Conservation (phyloP, 768 basidiomycete genomes). For the Tylopilus sp. region DNA sequence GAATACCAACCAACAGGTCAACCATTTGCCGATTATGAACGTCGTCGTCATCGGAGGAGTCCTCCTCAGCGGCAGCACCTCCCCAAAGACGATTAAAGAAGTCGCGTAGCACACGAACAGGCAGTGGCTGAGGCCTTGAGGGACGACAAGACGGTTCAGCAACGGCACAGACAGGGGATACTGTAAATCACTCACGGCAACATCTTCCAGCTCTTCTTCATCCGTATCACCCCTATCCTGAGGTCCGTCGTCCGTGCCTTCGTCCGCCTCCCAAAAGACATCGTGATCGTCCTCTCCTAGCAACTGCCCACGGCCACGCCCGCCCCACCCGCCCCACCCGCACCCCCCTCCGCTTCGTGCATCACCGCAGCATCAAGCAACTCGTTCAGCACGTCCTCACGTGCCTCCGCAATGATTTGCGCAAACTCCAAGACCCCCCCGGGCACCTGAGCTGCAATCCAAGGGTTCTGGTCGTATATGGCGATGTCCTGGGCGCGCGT, state of each 20-base stretch:
- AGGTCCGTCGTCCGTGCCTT: constrained; percentile 17
- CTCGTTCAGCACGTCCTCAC: constrained; percentile 58
- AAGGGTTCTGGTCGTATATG: constrained; percentile 55
- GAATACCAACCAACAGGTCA: too few relatives aligned
- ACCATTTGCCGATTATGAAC: neutral
- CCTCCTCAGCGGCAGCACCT: constrained; percentile 21
- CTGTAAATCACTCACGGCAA: constrained; percentile 51
- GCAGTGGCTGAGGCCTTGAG: constrained; percentile 60
- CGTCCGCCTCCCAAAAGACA: too few relatives aligned
- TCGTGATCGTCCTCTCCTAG: too few relatives aligned
- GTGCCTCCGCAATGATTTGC: constrained; percentile 48
- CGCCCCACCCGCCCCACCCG: too few relatives aligned
- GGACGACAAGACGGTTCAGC: neutral
- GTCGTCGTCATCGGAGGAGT: constrained; percentile 21
- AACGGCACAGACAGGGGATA: neutral
- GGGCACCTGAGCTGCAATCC: too few relatives aligned
- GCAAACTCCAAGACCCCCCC: too few relatives aligned
- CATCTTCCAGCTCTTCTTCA: constrained; percentile 32
- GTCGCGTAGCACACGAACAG: constrained; percentile 54
- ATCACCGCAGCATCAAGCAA: constrained; percentile 46
- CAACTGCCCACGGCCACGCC: constrained; percentile 39
- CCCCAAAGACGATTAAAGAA: constrained; percentile 61
- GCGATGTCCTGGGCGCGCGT: constrained; percentile 59
- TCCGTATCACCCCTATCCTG: constrained; percentile 30
- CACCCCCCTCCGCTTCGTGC: too few relatives aligned